Evolutionary conservation across 2,329 filamentous ascomycete genomes (phyloP), one percentile per base, ranked within the genome.

Genomic region (Aspergillus puulaauensis): DNA sequence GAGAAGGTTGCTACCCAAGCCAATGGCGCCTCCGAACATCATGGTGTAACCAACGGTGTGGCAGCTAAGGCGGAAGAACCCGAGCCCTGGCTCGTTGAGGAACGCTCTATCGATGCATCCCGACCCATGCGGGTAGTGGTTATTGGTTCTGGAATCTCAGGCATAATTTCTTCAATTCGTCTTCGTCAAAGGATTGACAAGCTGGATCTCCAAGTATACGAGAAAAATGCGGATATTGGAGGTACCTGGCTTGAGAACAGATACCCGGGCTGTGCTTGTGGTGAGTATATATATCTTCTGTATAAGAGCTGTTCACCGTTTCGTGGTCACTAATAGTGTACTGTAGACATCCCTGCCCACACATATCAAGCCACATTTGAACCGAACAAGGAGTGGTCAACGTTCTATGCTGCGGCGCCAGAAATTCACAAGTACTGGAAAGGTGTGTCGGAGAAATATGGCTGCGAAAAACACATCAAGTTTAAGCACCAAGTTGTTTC

Each of bases 321-420:
- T 31, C 9, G 9, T 11, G 27, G 31, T 27, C 12, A 33, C 21
- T 43, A 39, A 40, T 35, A 8, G n/a, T 41, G 12, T 11, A 8
- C 27, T 54, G 14, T 45, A 73, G 78, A 82, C 62, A 79, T 80
- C 24, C 79, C 79, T 0, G 71, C 71, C 5, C 78, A 80, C 48
- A 77, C 75, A 24, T 81, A 82, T 51, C 79, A 82, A 56, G 82
- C 80, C 59, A 77, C 75, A 6, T 83, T 80, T 71, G 79, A 79
- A 57, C 81, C 80, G 0, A 73, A 73, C 51, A 69, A 70, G 48
- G 67, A 80, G 71, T 82, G 79, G 80, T 75, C 74, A 6, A 74
- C 77, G 12, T 81, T 80, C 64, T 82, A 81, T 64, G 78, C 77
- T 2, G 75, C 75, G 31, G 73, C 76, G 0, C 72, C 75, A 1